Base-by-base conservation (phyloP, 225 moss, liverwort and hornwort genomes). In the Physcomitrellopsis africana region DNA sequence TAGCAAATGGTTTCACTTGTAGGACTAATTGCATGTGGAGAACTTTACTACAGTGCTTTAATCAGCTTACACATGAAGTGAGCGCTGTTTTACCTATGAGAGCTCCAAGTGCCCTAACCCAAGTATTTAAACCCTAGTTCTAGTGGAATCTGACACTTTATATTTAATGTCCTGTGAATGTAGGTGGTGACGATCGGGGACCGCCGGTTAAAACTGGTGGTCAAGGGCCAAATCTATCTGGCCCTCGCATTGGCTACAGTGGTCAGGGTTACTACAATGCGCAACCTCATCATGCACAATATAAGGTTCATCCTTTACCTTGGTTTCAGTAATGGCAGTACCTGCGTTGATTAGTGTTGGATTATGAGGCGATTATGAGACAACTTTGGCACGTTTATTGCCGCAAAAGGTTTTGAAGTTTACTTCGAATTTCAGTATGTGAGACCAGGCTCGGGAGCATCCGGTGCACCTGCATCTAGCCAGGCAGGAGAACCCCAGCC, bases 231-330 rank as follows among this genome's bases (percentile, higher is more conserved):
- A 79, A 83, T 77, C 65, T 85, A 63, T 85, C 90, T 62, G 89
- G 91, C 77, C 99, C 99, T 48, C 99, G 93, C 61, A 87, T 99
- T 82, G 93, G 95, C 66, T 99, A 99, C 72, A 99, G 99, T 83
- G 99, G 99, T 70, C 99, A 99, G 85, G 99, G 99, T 65, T 86
- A 83, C 72, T 95, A 99, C 72, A 90, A 91, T 75, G 68, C 82
- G 15, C 89, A 87, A 75, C 88, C 90, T 75, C 89, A 95, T 80
- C 95, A 99, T 70, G 78, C 83, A 81, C 99, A 99, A 61, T 99
- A 86, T 65, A 99, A 99, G 95, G 99, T 95, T 85, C 45, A 47
- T 66, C 45, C 73, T 65, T 52, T 9, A 51, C 46, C 63, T 37
- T 37, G 24, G 57, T 55, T 20, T 6, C 2, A 7, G 4, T 37